Base-by-base conservation (phyloP, 495 filamentous ascomycete species). In the Aspergillus indologenus region DNA sequence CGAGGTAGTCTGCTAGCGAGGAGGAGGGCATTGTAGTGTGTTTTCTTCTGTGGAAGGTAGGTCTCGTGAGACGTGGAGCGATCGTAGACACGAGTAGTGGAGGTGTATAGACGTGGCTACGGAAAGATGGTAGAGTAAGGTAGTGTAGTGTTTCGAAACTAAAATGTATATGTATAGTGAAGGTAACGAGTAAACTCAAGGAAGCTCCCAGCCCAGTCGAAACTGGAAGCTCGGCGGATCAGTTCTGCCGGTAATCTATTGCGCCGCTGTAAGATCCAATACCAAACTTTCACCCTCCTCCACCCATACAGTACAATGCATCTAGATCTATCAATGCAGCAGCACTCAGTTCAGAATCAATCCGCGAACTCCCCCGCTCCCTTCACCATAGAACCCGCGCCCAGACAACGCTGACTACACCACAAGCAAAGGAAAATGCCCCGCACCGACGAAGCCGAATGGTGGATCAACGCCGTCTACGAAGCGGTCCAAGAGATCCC, bases 391-490 rank as follows among this genome's bases (percentile, higher is more conserved):
- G 17, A 15, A 9, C 50, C 26, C 22, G 11, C 26, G 11, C 26
- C 2, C 20, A 44, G 15, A 40, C 26, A 55, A 29, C 44, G 11
- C 45, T 9, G 34, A 31, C 45, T 44, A 57, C 3, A 56, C 34
- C 5, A 24, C 31, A 2, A 31, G 42, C 56, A 31, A 55, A 44
- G 2, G 23, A 56, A 61, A 5, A 92, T 92, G 90, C 68, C 87
- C 23, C 87, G 89, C 58, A 84, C 86, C 20, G 90, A 94, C 66
- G 92, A 96, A 79, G 91, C 91, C 20, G 81, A 87, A 65, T 83
- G 82, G 61, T 98, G 92, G 82, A 91, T 88, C 72, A 77, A 84
- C 60, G 90, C 88, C 40, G 92, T 96, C 42, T 96, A 95, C 75
- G 67, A 73, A 53, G 90, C 90, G 20, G 84, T 96, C 29, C 90